These are phyloP conservation scores for Paramecium bursaria DNA, from an alignment of 73 alveolate genomes.

Conservation along the genomic window DNA sequence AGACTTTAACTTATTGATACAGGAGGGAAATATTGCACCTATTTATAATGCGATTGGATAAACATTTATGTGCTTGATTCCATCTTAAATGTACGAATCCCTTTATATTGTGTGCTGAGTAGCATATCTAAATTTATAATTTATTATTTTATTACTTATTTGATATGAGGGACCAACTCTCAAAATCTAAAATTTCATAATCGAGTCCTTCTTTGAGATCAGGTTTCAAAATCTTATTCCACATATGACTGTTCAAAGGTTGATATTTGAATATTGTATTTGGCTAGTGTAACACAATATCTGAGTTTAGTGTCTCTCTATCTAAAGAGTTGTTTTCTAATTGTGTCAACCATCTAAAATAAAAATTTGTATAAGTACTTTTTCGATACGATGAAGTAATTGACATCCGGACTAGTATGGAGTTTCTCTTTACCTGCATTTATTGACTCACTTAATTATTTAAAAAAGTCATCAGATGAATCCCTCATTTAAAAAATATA, in stretches of 20 bases:
- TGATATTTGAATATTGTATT: constrained; percentile 29
- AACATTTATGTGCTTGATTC: constrained; percentile 18
- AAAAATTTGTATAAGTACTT: constrained; percentile 12
- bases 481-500: too few species aligned
- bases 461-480: too few species aligned
- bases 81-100: constrained; percentile 12
- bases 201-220: constrained; percentile 33
- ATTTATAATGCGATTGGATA: constrained; percentile 15
- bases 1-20: background rate
- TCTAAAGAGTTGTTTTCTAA: background rate
- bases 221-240: constrained; percentile 36
- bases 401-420: constrained; percentile 20
- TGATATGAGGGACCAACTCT: constrained; percentile 36
- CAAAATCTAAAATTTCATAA: constrained; percentile 47
- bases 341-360: constrained; percentile 52
- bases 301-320: background rate
- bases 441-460: constrained; percentile 36
- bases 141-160: background rate
- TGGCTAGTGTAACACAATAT: background rate
- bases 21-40: constrained; percentile 48
- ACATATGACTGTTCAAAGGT: constrained; percentile 42
- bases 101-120: background rate
- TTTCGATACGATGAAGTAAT: constrained; percentile 17
- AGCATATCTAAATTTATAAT: background rate
- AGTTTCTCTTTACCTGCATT: constrained; percentile 13